Evolutionary conservation across 768 basidiomycete species (phyloP).

Genomic region (Naematelia aurantialba): DNA sequence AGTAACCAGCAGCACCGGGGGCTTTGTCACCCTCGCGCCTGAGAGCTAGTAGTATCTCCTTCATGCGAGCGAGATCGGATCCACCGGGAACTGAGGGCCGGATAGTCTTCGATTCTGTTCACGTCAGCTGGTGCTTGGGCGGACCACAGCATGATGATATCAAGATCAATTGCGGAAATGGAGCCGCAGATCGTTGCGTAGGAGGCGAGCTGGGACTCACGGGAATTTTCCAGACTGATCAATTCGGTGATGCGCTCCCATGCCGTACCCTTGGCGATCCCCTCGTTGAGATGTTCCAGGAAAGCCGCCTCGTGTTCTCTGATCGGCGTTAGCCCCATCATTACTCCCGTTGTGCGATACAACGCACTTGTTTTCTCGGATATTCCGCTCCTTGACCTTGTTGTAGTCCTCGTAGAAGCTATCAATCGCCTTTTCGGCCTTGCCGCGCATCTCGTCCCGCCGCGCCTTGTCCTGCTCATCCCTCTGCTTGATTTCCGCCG

Average conservation of each 20-base stretch:
- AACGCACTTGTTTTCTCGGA: constrained; percentile 90
- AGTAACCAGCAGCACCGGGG: constrained; percentile 91
- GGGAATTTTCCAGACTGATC: constrained; percentile 88
- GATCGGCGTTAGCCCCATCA: background rate
- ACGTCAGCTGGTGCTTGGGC: constrained; percentile 4
- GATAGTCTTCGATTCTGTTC: constrained; percentile 78
- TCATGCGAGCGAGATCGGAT: constrained; percentile 82
- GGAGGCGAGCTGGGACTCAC: constrained; percentile 41
- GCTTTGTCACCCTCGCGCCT: constrained; percentile 86
- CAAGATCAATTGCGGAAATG: too few species aligned
- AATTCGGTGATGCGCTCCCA: constrained; percentile 89
- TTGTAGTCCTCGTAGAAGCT: constrained; percentile 57
- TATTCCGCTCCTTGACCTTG: constrained; percentile 80
- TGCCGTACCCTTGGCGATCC: constrained; percentile 82
- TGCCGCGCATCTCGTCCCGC: constrained; percentile 75
- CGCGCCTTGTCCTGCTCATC: constrained; percentile 74
- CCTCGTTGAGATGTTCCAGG: constrained; percentile 65
- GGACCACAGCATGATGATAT: too few species aligned
- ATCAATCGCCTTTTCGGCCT: constrained; percentile 57
- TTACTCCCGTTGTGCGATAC: background rate
- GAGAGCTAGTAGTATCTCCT: constrained; percentile 83
- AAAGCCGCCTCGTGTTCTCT: constrained; percentile 87
- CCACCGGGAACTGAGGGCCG: constrained; percentile 80
- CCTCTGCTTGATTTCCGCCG: constrained; percentile 72
- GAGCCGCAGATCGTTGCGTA: too few species aligned